Conservation (phyloP, 108 stramenopile genomes). For the Conticribra weissflogii region DNA sequence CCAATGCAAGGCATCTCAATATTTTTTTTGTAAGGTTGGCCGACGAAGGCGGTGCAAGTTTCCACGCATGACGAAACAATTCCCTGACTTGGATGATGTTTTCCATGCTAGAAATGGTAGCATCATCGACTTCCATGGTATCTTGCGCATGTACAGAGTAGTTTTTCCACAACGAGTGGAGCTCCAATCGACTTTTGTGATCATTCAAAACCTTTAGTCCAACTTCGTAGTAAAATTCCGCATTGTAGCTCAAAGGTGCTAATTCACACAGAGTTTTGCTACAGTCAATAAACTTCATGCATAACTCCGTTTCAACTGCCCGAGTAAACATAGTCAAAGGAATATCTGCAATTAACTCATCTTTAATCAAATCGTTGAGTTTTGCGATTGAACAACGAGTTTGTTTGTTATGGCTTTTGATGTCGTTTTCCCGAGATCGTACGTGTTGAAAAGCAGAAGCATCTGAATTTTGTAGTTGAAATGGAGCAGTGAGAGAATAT, state of each 20-base stretch:
- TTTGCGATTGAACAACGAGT: background rate
- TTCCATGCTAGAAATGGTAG: background rate
- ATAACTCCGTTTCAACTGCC: slow-evolving; percentile 20
- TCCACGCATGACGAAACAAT: slow-evolving; percentile 31
- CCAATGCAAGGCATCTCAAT: slow-evolving; percentile 70
- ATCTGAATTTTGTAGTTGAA: slow-evolving; percentile 13
- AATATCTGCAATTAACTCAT: background rate
- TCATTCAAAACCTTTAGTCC: slow-evolving; percentile 48
- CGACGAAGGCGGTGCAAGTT: slow-evolving; percentile 37
- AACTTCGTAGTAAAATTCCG: slow-evolving; percentile 57
- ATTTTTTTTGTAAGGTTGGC: slow-evolving; percentile 52
- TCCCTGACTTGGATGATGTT: slow-evolving; percentile 27
- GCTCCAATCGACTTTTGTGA: slow-evolving; percentile 40
- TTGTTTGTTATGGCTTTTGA: slow-evolving; percentile 7
- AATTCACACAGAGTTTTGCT: background rate
- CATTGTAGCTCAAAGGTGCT: slow-evolving; percentile 38
- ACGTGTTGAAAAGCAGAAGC: slow-evolving; percentile 22
- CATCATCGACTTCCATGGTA: background rate
- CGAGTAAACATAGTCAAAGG: background rate
- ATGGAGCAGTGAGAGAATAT: background rate
- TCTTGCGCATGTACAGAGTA: slow-evolving; percentile 8
- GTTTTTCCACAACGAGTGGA: slow-evolving; percentile 55
- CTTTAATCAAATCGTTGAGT: background rate
- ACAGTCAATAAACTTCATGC: background rate
- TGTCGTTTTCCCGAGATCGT: slow-evolving; percentile 13